phyloP scores from a whole-genome alignment of 2,329 filamentous ascomycete genomes.

The Alternaria ethzedia region DNA sequence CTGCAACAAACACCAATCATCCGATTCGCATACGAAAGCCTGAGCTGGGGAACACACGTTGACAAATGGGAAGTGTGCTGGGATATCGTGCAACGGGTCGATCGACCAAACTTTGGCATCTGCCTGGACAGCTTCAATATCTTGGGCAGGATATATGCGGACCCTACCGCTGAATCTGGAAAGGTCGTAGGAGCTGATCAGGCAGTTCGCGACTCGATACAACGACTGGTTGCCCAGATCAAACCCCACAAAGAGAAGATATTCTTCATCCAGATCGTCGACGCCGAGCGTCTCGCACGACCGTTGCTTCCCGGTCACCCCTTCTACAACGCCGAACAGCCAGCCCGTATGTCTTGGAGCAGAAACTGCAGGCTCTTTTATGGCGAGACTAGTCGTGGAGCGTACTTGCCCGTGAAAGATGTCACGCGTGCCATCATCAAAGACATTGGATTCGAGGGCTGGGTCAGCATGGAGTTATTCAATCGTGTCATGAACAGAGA shows the following conservation, averaged over 20 bases:
- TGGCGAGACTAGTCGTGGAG: constrained; percentile 66
- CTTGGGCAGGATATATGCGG: constrained; percentile 72
- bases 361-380: constrained; percentile 75
- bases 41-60: constrained; percentile 74
- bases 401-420: constrained; percentile 70
- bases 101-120: constrained; percentile 75
- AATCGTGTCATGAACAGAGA: constrained; percentile 64
- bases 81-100: constrained; percentile 69
- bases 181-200: constrained; percentile 62
- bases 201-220: constrained; percentile 62
- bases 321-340: constrained; percentile 65
- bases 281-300: constrained; percentile 67
- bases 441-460: constrained; percentile 70
- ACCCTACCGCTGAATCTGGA: constrained; percentile 64
- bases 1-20: constrained; percentile 62
- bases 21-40: constrained; percentile 74
- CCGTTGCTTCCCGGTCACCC: constrained; percentile 65
- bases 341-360: constrained; percentile 77
- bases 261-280: constrained; percentile 79
- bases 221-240: constrained; percentile 60
- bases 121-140: constrained; percentile 84
- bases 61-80: constrained; percentile 76
- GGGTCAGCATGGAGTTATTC: constrained; percentile 76
- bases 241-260: constrained; percentile 65
- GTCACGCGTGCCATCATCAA: constrained; percentile 68